Base-by-base conservation (phyloP, 257 asterid genomes). In the Solanum bukasovii region DNA sequence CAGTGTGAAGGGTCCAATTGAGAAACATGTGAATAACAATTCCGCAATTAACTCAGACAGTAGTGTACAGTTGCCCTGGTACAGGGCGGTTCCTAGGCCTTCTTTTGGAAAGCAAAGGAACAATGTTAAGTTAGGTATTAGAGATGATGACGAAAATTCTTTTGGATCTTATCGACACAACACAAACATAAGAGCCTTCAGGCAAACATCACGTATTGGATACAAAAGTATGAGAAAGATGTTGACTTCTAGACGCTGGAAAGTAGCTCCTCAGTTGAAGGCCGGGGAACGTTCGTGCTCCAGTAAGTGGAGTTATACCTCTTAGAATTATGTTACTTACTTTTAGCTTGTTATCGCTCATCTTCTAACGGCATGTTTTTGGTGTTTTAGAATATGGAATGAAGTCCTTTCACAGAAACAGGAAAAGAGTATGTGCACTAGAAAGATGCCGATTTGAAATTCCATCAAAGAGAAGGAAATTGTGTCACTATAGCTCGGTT, bases 91-190 rank as follows among this genome's bases (percentile, higher is more conserved):
- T 92, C 90, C 91, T 88, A 90, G 87, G 87, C 93, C 93, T 93
- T 89, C 91, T 73, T 86, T 91, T 89, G 93, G 90, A 81, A 96
- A 94, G 95, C 98, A 78, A 87, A 90, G 94, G 94, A 92, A 89
- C 84, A 89, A 85, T 94, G 98, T 97, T 93, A 93, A 96, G 83
- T 89, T 97, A 97, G 99, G 98, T 90, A 91, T 89, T 97, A 97
- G 98, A 92, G 98, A 96, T 94, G 99, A 96, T 93, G 99, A 94
- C 92, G 98, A 97, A 83, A 96, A 97, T 91, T 97, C 91, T 91
- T 93, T 91, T 86, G 90, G 98, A 93, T 96, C 94, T 95, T 93
- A 92, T 81, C 93, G 89, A 85, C 78, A 83, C 67, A 86, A 94
- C 96, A 89, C 98, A 93, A 96, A 89, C 91, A 31, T 91, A 87